Evolutionary conservation across 2,329 filamentous ascomycete species (phyloP), one percentile per base, ranked within the genome.

Genomic region (Stachybotrys echinatus): DNA sequence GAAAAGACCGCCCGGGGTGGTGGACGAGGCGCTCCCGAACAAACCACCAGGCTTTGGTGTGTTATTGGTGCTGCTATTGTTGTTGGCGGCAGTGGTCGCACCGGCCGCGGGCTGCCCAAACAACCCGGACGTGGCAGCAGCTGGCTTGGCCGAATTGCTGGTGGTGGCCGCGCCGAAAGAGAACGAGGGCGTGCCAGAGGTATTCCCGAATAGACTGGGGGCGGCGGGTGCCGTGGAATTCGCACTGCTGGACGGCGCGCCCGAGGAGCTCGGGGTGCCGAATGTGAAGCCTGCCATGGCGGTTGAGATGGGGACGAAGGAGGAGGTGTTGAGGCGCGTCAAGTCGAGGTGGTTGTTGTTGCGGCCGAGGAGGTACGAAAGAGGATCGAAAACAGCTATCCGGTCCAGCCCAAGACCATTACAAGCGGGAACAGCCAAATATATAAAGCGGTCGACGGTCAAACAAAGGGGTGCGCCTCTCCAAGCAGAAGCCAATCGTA

Each of bases 211-310:
- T 8, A 76, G 56, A 19, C 64, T 58, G 14, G 68, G 67, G 6
- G 67, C 58, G 45, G 74, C 68, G 19, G 69, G 70, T 50, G 72
- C 69, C 58, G 69, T 63, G 20, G 61, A 65, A 10, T 64, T 65
- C 7, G 64, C 52, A 50, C 60, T 68, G 53, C 59, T 60, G 47
- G 60, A 54, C 18, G 64, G 54, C 46, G 62, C 65, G 56, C 61
- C 54, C 53, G 67, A 68, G 34, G 66, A 62, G 65, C 58, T 55
- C 51, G 59, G 52, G 49, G 61, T 56, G 53, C 64, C 62, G 57
- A 74, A 73, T 51, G 31, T 67, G 63, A 74, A 73, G n/a, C n/a
- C n/a, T 37, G 68, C 61, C 70, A 74, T 74, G 52, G 50, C 61
- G 53, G 51, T 43, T 48, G 27, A 10, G n/a, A 23, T 46, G 44